Evolutionary conservation across 1,284 basidiomycete genomes (phyloP).

Genomic region (Ceratobasidium sp.): DNA sequence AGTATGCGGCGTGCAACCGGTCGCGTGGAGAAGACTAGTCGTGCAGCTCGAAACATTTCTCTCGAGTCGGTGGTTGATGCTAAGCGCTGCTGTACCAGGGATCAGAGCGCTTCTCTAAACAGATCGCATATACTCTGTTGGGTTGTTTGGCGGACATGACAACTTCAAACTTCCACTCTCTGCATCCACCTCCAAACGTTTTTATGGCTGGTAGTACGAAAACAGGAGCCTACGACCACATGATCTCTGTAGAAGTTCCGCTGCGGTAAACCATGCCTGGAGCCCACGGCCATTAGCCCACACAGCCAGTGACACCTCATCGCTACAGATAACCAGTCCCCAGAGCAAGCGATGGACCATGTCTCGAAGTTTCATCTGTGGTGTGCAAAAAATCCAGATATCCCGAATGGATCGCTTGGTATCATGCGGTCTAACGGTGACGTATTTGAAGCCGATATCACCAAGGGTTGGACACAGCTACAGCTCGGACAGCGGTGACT

Average conservation of each 20-base stretch:
- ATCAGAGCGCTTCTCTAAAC: slow-evolving; percentile 1
- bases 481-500: slow-evolving; percentile 30
- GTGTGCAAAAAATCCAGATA: slow-evolving; percentile 7
- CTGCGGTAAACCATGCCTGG: too few relatives aligned
- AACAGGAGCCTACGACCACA: too few relatives aligned
- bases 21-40: slow-evolving; percentile 5
- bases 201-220: too few relatives aligned
- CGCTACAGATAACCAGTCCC: slow-evolving; percentile 37
- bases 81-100: slow-evolving; percentile 9
- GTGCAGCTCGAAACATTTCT: slow-evolving; percentile 29
- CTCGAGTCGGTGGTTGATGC: background rate
- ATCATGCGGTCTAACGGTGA: slow-evolving; percentile 31
- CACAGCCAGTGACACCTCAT: slow-evolving; percentile 36
- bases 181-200: too few relatives aligned
- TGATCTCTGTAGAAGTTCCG: too few relatives aligned
- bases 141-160: too few relatives aligned
- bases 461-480: slow-evolving; percentile 35
- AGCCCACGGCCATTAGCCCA: too few relatives aligned
- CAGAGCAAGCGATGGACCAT: slow-evolving; percentile 28
- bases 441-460: slow-evolving; percentile 31
- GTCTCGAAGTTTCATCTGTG: slow-evolving; percentile 35
- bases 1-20: background rate
- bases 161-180: too few relatives aligned
- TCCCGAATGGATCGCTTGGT: slow-evolving; percentile 36
- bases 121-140: background rate